These are phyloP conservation scores for Mariannaea sp. DNA, from an alignment of 2,329 filamentous ascomycete genomes.

Conservation along the genomic window DNA sequence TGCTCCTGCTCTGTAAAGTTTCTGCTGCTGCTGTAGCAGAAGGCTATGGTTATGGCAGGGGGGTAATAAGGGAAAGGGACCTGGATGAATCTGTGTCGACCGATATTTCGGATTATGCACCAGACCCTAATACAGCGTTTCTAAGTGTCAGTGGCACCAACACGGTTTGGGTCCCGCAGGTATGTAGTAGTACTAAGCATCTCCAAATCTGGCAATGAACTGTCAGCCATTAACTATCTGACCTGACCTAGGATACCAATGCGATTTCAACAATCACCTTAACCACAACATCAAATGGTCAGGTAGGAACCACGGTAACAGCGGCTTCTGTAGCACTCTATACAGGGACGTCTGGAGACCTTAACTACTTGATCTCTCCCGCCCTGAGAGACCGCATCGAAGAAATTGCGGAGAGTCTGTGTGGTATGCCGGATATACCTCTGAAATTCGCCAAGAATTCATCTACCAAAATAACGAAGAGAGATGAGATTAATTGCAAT, in stretches of 20 bases:
- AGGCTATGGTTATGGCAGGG: too few species aligned
- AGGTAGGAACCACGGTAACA: not conserved
- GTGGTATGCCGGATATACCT: not conserved
- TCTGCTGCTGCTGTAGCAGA: not conserved
- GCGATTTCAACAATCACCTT: not conserved
- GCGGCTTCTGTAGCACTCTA: not conserved
- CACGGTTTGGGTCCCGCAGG: not conserved
- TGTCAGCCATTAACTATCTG: not conserved
- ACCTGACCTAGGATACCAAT: not conserved
- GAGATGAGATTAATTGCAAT: not conserved
- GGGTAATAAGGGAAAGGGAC: not conserved
- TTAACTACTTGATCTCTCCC: conserved; percentile 1
- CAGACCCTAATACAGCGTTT: conserved; percentile 2
- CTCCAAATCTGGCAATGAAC: not conserved
- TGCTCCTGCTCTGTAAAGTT: not conserved
- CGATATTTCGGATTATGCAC: not conserved
- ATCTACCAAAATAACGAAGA: not conserved
- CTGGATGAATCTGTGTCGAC: not conserved
- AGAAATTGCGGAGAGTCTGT: not conserved
- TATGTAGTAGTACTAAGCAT: not conserved
- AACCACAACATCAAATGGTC: not conserved
- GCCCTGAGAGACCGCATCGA: not conserved
- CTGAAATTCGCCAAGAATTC: not conserved
- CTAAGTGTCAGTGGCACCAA: conserved; percentile 4
- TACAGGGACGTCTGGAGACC: not conserved